Conservation (phyloP, 169 alveolate genomes). For the Blepharisma undulans region DNA sequence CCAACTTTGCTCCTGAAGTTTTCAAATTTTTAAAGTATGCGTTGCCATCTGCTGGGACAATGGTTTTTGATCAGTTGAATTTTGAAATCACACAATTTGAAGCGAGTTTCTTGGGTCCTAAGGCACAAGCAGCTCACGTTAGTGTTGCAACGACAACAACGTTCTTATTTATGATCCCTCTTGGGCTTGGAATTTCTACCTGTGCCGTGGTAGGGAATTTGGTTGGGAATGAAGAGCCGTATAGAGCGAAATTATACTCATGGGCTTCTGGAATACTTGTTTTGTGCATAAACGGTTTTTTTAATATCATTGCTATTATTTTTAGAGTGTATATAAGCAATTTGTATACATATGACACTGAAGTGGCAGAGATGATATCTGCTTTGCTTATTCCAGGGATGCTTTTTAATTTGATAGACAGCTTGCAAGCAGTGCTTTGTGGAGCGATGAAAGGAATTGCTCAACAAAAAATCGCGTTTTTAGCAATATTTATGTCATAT, state of each 20-base stretch:
- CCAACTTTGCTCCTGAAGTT: neutral
- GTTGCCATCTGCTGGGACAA: neutral
- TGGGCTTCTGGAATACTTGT: neutral
- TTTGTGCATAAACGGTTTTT: neutral
- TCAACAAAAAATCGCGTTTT: neutral
- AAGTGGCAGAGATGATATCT: neutral
- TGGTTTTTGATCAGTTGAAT: neutral
- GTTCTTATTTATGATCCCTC: constrained; percentile 9
- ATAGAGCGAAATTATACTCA: neutral
- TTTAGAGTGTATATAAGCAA: neutral
- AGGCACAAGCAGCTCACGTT: constrained; percentile 1
- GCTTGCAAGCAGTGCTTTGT: neutral
- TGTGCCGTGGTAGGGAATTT: neutral
- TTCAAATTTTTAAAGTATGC: neutral
- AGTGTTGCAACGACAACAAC: neutral
- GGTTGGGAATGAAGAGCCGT: neutral
- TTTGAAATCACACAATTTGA: constrained; percentile 11
- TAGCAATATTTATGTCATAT: neutral
- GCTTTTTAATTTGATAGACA: neutral
- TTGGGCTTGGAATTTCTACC: neutral
- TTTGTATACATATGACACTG: neutral
- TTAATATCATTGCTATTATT: neutral
- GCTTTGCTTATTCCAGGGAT: neutral
- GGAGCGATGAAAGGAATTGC: constrained; percentile 19
- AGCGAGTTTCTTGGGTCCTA: neutral